Percentiles rank a stretch among this genome's conserved stretches.
Conservation (phyloP, 164 flowering plant genomes). For the Vitis amurensis region DNA sequence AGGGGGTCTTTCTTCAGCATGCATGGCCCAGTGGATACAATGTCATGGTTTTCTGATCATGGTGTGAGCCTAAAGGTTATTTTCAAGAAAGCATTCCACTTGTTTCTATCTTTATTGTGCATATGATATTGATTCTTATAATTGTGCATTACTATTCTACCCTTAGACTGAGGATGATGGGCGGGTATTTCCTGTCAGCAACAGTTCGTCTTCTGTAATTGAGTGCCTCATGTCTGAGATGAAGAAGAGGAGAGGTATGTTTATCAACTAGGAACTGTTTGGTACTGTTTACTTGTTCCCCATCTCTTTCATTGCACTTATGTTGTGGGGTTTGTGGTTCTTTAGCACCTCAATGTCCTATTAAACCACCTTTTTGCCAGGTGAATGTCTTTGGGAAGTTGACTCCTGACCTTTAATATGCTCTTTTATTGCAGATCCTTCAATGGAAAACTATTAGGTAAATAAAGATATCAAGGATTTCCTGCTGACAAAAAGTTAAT, state of each 20-base stretch:
- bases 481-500: too few species aligned
- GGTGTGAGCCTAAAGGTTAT: slow-evolving; percentile 87
- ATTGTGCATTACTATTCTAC: slow-evolving; percentile 1
- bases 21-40: slow-evolving; percentile 89
- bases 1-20: slow-evolving; percentile 79
- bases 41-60: slow-evolving; percentile 90
- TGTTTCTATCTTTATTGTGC: slow-evolving; percentile 10
- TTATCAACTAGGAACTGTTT: background rate
- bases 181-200: slow-evolving; percentile 88
- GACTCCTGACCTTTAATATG: too few species aligned
- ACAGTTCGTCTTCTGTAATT: slow-evolving; percentile 77
- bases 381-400: too few species aligned
- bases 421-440: too few species aligned
- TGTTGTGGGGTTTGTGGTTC: background rate
- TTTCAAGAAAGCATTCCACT: background rate
- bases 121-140: slow-evolving; percentile 1
- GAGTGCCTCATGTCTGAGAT: slow-evolving; percentile 86
- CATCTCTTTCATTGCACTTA: background rate
- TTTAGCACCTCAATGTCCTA: too few species aligned
- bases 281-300: background rate
- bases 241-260: slow-evolving; percentile 63
- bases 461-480: too few species aligned
- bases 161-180: slow-evolving; percentile 86
- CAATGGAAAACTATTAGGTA: too few species aligned
- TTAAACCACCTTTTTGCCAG: too few species aligned